phyloP scores from a whole-genome alignment of 2,329 filamentous ascomycete species.

The Neurospora crassa region DNA sequence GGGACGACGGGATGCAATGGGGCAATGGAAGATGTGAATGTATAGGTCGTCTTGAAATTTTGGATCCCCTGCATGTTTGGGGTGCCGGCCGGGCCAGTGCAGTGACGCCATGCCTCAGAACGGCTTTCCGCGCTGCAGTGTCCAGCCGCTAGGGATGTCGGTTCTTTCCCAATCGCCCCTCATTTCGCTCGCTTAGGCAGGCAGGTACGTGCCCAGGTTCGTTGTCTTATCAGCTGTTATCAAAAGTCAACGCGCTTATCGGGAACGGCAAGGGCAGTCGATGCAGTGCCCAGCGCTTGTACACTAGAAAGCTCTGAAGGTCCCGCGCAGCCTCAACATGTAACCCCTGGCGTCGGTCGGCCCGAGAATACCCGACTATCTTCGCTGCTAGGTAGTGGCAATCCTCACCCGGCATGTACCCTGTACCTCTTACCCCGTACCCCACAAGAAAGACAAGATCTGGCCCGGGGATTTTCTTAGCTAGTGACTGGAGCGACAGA shows the following conservation, averaged over 20 bases:
- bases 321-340: background rate
- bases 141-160: background rate
- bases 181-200: background rate
- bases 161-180: background rate
- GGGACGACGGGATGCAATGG: background rate
- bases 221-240: background rate
- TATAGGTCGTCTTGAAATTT: background rate
- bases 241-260: background rate
- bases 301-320: too few relatives aligned
- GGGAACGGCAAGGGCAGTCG: background rate
- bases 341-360: slow-evolving; percentile 2
- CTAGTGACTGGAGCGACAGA: background rate
- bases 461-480: background rate
- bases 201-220: too few relatives aligned
- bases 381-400: background rate
- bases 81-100: background rate
- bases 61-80: background rate
- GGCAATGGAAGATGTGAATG: background rate
- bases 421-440: background rate
- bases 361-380: slow-evolving; percentile 19
- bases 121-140: background rate
- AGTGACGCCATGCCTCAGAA: background rate
- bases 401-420: background rate
- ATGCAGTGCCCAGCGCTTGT: background rate
- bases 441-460: background rate